Conservation (phyloP, 306 rosid genomes). For the Rubus parviflorus region DNA sequence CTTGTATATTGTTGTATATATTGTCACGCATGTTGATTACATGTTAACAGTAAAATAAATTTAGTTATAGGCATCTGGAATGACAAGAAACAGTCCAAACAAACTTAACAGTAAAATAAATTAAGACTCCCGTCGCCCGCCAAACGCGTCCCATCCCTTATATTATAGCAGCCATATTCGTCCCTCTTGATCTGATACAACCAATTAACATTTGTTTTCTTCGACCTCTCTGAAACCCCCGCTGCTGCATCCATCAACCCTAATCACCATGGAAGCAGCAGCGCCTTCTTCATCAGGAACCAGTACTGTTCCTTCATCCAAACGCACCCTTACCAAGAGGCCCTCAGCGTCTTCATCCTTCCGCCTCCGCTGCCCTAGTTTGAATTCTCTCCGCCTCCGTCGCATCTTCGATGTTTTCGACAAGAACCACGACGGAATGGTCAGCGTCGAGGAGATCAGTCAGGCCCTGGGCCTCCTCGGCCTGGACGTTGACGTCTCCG, state of each 20-base stretch:
- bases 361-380: slow-evolving; percentile 58
- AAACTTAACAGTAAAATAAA: background rate
- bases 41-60: background rate
- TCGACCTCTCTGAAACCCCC: background rate
- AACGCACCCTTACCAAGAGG: slow-evolving; percentile 14
- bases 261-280: slow-evolving; percentile 24
- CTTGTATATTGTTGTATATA: background rate
- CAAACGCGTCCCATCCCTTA: slow-evolving; percentile 21
- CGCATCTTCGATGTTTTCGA: slow-evolving; percentile 78
- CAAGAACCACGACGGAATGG: slow-evolving; percentile 57
- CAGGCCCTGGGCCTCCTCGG: slow-evolving; percentile 61
- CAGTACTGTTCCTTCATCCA: background rate
- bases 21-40: background rate
- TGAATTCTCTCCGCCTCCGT: slow-evolving; percentile 60
- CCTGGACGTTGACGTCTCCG: slow-evolving; percentile 47
- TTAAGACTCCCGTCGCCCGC: slow-evolving; percentile 19
- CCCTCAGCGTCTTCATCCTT: slow-evolving; percentile 41
- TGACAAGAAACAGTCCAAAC: background rate
- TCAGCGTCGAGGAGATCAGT: slow-evolving; percentile 54
- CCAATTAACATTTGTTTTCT: background rate
- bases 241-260: background rate
- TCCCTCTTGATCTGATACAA: too few relatives aligned
- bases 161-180: slow-evolving; percentile 10
- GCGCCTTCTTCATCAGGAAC: slow-evolving; percentile 12
- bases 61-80: background rate